Conservation (phyloP, 164 flowering plant genomes). For the Sedum album region DNA sequence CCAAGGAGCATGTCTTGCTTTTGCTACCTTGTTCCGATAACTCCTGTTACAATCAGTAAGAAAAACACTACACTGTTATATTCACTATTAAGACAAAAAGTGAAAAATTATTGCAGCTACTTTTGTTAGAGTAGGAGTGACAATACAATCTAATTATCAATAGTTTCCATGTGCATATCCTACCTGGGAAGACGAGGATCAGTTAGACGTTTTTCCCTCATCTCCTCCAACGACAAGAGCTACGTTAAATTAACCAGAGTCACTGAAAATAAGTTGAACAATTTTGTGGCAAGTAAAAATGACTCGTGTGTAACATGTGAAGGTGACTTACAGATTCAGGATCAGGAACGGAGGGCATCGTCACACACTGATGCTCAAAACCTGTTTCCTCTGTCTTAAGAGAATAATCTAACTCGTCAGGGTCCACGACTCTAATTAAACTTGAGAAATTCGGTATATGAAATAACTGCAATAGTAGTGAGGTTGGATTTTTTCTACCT, state of each 20-base stretch:
- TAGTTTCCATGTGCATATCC: background rate
- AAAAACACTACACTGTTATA: too few species aligned
- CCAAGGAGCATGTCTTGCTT: conserved; percentile 1
- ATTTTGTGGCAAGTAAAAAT: background rate
- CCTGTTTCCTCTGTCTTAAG: conserved; percentile 68
- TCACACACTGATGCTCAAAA: conserved; percentile 70
- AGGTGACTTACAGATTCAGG: conserved; percentile 58
- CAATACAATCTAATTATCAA: background rate
- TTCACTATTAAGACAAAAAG: background rate
- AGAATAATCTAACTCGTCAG: background rate
- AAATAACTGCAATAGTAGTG: background rate
- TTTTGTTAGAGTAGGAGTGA: background rate
- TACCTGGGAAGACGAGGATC: conserved; percentile 91
- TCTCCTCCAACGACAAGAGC: conserved; percentile 81
- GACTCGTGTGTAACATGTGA: background rate
- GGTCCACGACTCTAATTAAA: background rate
- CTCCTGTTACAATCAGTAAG: background rate
- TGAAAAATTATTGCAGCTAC: background rate
- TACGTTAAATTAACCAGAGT: conserved; percentile 23
- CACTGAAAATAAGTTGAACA: background rate
- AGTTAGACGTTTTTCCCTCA: conserved; percentile 62
- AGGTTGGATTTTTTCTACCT: conserved; percentile 27
- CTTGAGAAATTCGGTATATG: background rate
- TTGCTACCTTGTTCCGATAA: too few species aligned
- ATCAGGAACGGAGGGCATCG: conserved; percentile 71